Percentiles rank a stretch among this genome's conserved stretches.
Conservation (phyloP, 2,329 filamentous ascomycete genomes). For the Monosporascus sp. region DNA sequence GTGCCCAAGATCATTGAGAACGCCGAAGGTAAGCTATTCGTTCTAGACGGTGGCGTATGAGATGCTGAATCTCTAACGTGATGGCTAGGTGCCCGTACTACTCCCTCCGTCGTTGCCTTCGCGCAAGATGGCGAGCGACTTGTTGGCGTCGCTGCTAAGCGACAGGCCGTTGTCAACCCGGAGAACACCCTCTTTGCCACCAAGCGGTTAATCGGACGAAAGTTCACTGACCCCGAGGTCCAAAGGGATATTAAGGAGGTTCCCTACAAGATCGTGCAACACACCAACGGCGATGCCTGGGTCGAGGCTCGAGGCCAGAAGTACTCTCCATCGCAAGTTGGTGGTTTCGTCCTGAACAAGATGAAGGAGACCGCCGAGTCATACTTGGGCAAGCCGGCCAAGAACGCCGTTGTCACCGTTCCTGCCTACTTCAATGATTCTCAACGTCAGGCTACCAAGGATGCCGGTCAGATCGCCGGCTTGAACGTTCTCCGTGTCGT, state of each 20-base stretch:
- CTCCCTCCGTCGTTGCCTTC: slow-evolving; percentile 92
- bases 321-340: slow-evolving; percentile 97
- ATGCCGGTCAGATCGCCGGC: slow-evolving; percentile 92
- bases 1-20: slow-evolving; percentile 95
- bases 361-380: slow-evolving; percentile 99
- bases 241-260: slow-evolving; percentile 97
- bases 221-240: slow-evolving; percentile 89
- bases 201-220: slow-evolving; percentile 97
- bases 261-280: slow-evolving; percentile 97
- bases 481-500: slow-evolving; percentile 96
- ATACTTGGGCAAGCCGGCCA: slow-evolving; percentile 83
- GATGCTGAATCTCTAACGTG: slow-evolving; percentile 8
- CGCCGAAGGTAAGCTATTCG: slow-evolving; percentile 67
- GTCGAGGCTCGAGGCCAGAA: slow-evolving; percentile 88
- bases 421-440: slow-evolving; percentile 99
- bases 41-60: slow-evolving; percentile 6
- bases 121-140: slow-evolving; percentile 92
- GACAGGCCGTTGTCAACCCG: slow-evolving; percentile 96
- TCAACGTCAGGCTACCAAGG: slow-evolving; percentile 96
- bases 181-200: slow-evolving; percentile 98
- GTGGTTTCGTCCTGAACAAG: slow-evolving; percentile 94
- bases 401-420: slow-evolving; percentile 96
- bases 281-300: slow-evolving; percentile 95
- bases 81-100: slow-evolving; percentile 71
- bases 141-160: slow-evolving; percentile 95